Conservation (phyloP, 495 filamentous ascomycete genomes). For the Hypoxylon intermedium region DNA sequence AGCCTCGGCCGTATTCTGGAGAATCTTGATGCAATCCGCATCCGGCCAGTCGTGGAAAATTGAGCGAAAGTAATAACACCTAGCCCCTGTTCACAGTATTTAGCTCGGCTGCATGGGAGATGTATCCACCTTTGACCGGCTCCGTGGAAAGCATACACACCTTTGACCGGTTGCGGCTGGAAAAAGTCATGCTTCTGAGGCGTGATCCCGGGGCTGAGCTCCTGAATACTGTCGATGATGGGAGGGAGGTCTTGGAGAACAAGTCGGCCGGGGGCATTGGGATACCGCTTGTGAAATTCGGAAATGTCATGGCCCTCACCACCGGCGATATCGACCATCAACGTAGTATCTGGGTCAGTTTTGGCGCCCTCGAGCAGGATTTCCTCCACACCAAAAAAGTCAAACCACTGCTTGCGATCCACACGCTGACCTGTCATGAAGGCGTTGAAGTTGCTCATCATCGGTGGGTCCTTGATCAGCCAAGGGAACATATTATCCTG, state of each 20-base stretch:
- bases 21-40: conserved; percentile 44
- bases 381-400: conserved; percentile 17
- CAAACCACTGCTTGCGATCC: conserved; percentile 23
- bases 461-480: conserved; percentile 20
- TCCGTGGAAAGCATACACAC: conserved; percentile 49
- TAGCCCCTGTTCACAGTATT: conserved; percentile 53
- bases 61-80: conserved; percentile 56
- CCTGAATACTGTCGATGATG: conserved; percentile 46
- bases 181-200: conserved; percentile 55
- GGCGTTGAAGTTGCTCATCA: conserved; percentile 30
- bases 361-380: conserved; percentile 21
- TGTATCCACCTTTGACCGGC: conserved; percentile 50
- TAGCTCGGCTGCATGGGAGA: too few species aligned
- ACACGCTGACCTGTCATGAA: conserved; percentile 29
- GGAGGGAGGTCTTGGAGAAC: conserved; percentile 55
- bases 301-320: conserved; percentile 54
- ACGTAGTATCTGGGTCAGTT: conserved; percentile 39
- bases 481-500: conserved; percentile 29
- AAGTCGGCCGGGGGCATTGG: conserved; percentile 46
- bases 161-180: conserved; percentile 52
- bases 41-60: conserved; percentile 51
- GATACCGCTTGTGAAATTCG: conserved; percentile 46
- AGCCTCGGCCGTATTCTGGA: conserved; percentile 47
- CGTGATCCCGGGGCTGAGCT: conserved; percentile 11
- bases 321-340: conserved; percentile 61